These are phyloP conservation scores for Corymbia calophylla DNA, from an alignment of 441 rosid genomes.

Conservation along the genomic window DNA sequence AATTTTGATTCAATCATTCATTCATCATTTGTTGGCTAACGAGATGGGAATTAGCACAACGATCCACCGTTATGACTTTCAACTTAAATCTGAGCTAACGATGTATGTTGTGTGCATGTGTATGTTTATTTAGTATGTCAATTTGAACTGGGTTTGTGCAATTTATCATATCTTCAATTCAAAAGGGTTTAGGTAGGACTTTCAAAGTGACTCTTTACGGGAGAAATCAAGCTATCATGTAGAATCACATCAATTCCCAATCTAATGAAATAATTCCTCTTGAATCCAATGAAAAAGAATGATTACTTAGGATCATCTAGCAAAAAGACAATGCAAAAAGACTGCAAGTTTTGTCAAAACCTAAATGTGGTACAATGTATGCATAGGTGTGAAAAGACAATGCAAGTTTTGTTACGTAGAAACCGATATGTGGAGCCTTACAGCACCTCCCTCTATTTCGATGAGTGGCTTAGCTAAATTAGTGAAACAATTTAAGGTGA, in stretches of 20 bases:
- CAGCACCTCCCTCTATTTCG: neutral
- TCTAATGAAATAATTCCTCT: neutral
- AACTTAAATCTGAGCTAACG: neutral
- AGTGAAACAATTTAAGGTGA: neutral
- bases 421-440: neutral
- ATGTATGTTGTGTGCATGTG: neutral
- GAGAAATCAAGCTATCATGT: neutral
- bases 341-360: neutral
- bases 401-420: neutral
- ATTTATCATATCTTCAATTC: neutral
- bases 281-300: neutral
- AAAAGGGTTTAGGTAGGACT: neutral
- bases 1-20: neutral
- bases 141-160: neutral
- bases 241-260: neutral
- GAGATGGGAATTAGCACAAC: neutral
- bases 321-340: neutral
- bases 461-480: neutral
- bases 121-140: neutral
- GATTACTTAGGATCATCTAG: neutral
- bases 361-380: neutral
- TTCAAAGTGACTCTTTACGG: neutral
- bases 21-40: neutral
- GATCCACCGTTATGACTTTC: rapidly evolving
- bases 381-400: neutral